phyloP scores from a whole-genome alignment of 805 yeast genomes.

The Teunomyces barrocoloradensis region DNA sequence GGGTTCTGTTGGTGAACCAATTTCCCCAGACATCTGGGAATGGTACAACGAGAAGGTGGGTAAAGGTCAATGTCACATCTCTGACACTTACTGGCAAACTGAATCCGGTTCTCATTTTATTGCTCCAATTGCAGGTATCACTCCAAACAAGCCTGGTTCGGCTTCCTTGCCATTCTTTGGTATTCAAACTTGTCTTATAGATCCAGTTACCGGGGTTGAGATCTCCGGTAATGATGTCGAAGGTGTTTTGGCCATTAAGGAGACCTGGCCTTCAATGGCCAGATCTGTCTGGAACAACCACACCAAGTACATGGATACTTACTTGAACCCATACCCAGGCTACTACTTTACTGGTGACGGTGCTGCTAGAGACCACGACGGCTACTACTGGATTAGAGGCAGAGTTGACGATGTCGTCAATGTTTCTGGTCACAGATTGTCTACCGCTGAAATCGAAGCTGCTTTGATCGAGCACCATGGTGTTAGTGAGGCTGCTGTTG shows the following conservation, averaged over 20 bases:
- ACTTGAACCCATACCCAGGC: slow-evolving; percentile 77
- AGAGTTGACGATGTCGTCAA: slow-evolving; percentile 88
- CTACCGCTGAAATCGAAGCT: slow-evolving; percentile 88
- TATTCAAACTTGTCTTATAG: slow-evolving; percentile 67
- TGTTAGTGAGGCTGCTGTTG: slow-evolving; percentile 80
- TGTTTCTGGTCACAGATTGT: slow-evolving; percentile 81
- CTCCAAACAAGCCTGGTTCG: slow-evolving; percentile 83
- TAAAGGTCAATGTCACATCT: slow-evolving; percentile 63
- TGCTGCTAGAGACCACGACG: slow-evolving; percentile 82
- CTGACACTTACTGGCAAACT: slow-evolving; percentile 90
- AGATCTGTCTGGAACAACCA: slow-evolving; percentile 80
- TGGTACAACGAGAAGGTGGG: slow-evolving; percentile 79
- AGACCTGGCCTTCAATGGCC: slow-evolving; percentile 84
- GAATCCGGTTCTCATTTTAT: slow-evolving; percentile 81
- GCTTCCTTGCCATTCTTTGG: slow-evolving; percentile 87
- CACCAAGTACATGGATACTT: slow-evolving; percentile 74
- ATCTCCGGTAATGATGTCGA: slow-evolving; percentile 67
- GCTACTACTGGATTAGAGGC: slow-evolving; percentile 82
- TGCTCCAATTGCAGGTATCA: slow-evolving; percentile 70
- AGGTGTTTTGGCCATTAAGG: slow-evolving; percentile 73
- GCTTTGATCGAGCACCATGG: slow-evolving; percentile 69
- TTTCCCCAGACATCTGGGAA: slow-evolving; percentile 83
- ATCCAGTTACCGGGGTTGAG: slow-evolving; percentile 72
- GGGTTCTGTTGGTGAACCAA: slow-evolving; percentile 87
- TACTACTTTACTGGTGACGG: slow-evolving; percentile 88